A percentile compares a stretch with the other conserved stretches of the same genome.
These are phyloP conservation scores for Ceratocystis eucalypticola DNA, from an alignment of 2,329 filamentous ascomycete species.

Conservation along the genomic window DNA sequence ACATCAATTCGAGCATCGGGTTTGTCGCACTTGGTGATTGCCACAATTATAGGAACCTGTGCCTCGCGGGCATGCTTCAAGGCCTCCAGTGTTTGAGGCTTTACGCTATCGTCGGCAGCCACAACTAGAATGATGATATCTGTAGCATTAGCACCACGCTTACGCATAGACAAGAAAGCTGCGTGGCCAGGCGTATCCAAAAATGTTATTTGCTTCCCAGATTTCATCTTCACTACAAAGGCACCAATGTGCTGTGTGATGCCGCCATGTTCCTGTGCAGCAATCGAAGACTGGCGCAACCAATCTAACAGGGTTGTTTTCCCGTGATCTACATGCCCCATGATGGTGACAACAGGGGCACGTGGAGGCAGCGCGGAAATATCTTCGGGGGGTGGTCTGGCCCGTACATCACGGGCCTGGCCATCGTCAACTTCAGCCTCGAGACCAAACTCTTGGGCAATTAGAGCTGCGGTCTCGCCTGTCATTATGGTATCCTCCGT, in stretches of 20 bases:
- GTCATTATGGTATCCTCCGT: slow-evolving; percentile 75
- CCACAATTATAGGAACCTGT: slow-evolving; percentile 89
- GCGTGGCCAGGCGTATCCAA: slow-evolving; percentile 93
- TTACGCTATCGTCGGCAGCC: slow-evolving; percentile 92
- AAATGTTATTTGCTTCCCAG: slow-evolving; percentile 86
- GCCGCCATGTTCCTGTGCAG: slow-evolving; percentile 80
- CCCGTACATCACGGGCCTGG: slow-evolving; percentile 54
- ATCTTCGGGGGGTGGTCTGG: slow-evolving; percentile 56
- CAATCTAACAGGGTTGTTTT: slow-evolving; percentile 95
- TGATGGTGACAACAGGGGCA: slow-evolving; percentile 93
- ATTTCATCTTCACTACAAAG: slow-evolving; percentile 78
- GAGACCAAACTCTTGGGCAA: slow-evolving; percentile 85
- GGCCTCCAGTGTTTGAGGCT: slow-evolving; percentile 90
- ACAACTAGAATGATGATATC: slow-evolving; percentile 95
- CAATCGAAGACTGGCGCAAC: slow-evolving; percentile 83
- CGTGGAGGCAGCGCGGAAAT: slow-evolving; percentile 53
- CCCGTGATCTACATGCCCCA: slow-evolving; percentile 97
- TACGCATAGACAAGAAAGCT: slow-evolving; percentile 89
- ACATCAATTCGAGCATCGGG: slow-evolving; percentile 64
- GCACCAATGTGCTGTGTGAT: slow-evolving; percentile 98
- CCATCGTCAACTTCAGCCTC: slow-evolving; percentile 64
- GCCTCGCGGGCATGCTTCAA: slow-evolving; percentile 83
- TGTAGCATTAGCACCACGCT: slow-evolving; percentile 87
- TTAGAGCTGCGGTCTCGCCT: slow-evolving; percentile 75
- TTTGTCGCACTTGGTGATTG: slow-evolving; percentile 95